Evolutionary conservation across 768 basidiomycete species (phyloP), one percentile per base, ranked within the genome.

Genomic region (Boletus speciosus): DNA sequence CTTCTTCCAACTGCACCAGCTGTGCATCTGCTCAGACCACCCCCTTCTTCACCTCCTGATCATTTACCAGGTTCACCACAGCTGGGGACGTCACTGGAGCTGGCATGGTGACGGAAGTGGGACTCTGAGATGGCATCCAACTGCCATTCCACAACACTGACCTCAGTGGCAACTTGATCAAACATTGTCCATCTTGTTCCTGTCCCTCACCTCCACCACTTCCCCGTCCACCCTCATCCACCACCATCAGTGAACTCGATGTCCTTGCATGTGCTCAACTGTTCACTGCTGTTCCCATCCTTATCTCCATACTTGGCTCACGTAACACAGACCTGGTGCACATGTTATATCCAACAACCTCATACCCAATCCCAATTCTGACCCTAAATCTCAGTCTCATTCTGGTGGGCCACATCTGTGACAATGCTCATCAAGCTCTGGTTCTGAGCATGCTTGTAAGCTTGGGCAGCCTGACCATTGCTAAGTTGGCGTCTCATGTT

Each of bases 391-490:
- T 36, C 23, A 54, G 25, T 63, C 49, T 51, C 73, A 49, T 77
- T 76, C 51, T 69, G 61, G 42, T 70, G 70, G 25, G 83, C 67
- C 44, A 87, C 81, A 51, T 75, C 79, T 61, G 87, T 84, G 9
- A 89, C 82, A 57, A 89, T 82, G 60, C 80, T 82, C 84, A 88
- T 83, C 64, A 88, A 68, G 39, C 79, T 85, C 38, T 61, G 61
- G 21, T 55, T 64, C 8, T 48, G 53, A 2, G 14, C 41, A 11
- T 47, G 52, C 19, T 58, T 58, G 43, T 40, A n/a, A 2, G n/a
- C 29, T 8, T 55, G 54, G 7, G 36, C 12, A 14, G 49, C 40
- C 12, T 49, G 62, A 5, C 68, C 61, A 2, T 67, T 67, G 14
- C 39, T 14, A 7, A 44, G n/a, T 0, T 44, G 40, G 11, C 41